Percentiles rank a stretch among this genome's conserved stretches.
phyloP scores from a whole-genome alignment of 2,329 filamentous ascomycete genomes.

The Fusarium protoensiforme region DNA sequence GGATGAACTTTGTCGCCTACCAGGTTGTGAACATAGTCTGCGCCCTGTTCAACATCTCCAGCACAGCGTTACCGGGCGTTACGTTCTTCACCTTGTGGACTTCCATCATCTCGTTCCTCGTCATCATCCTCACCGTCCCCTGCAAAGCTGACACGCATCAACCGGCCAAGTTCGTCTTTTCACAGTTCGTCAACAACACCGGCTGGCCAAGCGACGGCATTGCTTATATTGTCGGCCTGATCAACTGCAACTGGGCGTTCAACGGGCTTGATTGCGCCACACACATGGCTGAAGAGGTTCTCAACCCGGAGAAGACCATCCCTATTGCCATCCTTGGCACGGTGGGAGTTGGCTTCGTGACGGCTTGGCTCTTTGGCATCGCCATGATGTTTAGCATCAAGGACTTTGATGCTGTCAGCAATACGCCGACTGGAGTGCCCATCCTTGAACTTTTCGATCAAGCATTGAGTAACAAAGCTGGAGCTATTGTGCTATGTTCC shows the following conservation, averaged over 20 bases:
- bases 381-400: slow-evolving; percentile 21
- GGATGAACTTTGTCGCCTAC: background rate
- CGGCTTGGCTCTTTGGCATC: slow-evolving; percentile 14
- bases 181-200: background rate
- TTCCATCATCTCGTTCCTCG: background rate
- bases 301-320: background rate
- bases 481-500: background rate
- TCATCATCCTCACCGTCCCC: background rate
- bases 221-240: slow-evolving; percentile 9
- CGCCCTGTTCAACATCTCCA: background rate
- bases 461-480: background rate
- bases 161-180: background rate
- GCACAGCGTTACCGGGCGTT: background rate
- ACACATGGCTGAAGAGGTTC: slow-evolving; percentile 21
- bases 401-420: background rate
- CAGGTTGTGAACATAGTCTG: background rate
- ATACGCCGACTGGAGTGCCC: background rate
- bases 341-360: slow-evolving; percentile 14
- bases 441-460: background rate
- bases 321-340: slow-evolving; percentile 13
- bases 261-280: slow-evolving; percentile 9
- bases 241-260: slow-evolving; percentile 19
- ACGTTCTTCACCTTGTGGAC: background rate
- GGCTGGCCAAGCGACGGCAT: background rate
- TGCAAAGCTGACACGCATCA: background rate